Conservation (phyloP, 495 filamentous ascomycete species). For the Apodospora peruviana region DNA sequence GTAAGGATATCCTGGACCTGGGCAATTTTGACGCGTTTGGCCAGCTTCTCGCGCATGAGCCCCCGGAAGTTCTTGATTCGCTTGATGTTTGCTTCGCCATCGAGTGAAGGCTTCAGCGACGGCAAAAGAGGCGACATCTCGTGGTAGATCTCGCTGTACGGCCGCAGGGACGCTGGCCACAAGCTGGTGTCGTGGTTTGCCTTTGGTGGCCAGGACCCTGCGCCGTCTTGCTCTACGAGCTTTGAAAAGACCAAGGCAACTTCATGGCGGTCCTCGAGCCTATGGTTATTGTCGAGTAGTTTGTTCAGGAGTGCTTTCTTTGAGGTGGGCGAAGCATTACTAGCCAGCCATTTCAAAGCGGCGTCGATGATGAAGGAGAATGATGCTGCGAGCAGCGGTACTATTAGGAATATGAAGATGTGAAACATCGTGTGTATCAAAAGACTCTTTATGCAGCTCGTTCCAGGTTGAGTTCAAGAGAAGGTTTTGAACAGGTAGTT, state of each 20-base stretch:
- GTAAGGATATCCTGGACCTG: slow-evolving; percentile 21
- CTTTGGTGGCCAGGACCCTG: slow-evolving; percentile 31
- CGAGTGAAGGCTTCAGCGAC: slow-evolving; percentile 12
- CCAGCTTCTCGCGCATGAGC: slow-evolving; percentile 8
- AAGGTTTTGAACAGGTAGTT: too few species aligned
- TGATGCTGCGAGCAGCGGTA: too few species aligned
- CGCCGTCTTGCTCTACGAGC: slow-evolving; percentile 28
- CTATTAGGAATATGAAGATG: too few species aligned
- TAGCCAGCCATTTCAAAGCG: too few species aligned
- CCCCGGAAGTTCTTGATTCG: slow-evolving; percentile 1
- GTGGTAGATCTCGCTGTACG: slow-evolving; percentile 31
- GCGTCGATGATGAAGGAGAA: too few species aligned
- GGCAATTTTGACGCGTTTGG: slow-evolving; percentile 17
- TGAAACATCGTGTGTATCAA: too few species aligned
- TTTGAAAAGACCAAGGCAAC: slow-evolving; percentile 12
- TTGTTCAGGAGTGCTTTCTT: too few species aligned
- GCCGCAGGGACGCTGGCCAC: slow-evolving; percentile 22
- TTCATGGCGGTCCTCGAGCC: slow-evolving; percentile 23
- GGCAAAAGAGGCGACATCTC: slow-evolving; percentile 27
- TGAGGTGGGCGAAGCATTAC: too few species aligned
- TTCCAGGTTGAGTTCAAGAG: too few species aligned
- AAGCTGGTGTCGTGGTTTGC: slow-evolving; percentile 12
- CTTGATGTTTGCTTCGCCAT: slow-evolving; percentile 15
- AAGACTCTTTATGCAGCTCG: too few species aligned
- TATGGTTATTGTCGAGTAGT: too few species aligned